Percentiles rank a stretch among this genome's conserved stretches.
Evolutionary conservation across 139 green algal genomes (phyloP).

Genomic region (Chlamydomonas sphaeroides): DNA sequence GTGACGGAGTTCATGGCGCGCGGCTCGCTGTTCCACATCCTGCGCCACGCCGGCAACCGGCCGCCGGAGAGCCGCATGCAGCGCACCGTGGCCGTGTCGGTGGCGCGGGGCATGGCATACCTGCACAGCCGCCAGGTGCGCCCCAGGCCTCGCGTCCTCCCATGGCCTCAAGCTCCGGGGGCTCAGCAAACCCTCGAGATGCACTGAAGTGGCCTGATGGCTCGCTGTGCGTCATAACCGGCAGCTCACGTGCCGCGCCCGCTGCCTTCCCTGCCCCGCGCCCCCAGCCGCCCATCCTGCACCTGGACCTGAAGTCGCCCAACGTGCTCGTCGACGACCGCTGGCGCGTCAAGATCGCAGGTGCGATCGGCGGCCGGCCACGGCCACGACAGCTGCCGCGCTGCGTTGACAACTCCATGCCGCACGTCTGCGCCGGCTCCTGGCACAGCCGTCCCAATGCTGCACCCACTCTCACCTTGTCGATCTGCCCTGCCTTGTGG

Average conservation of each 20-base stretch:
- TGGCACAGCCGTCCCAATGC: too few relatives aligned
- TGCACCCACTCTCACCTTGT: background rate
- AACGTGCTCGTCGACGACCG: conserved; percentile 84
- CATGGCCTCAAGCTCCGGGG: too few relatives aligned
- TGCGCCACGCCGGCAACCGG: conserved; percentile 42
- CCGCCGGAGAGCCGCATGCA: conserved; percentile 51
- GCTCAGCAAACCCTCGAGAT: too few relatives aligned
- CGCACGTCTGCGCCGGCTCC: too few relatives aligned
- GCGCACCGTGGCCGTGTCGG: conserved; percentile 61
- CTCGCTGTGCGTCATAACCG: too few relatives aligned
- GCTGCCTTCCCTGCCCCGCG: too few relatives aligned
- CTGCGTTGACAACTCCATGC: too few relatives aligned
- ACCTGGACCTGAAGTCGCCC: conserved; percentile 84
- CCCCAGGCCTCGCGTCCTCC: too few relatives aligned
- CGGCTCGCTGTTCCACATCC: conserved; percentile 62
- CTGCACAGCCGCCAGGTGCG: conserved; percentile 83
- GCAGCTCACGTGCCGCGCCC: too few relatives aligned
- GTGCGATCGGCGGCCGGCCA: background rate
- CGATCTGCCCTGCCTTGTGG: too few relatives aligned
- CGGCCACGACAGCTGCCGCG: background rate
- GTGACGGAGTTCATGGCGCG: conserved; percentile 61
- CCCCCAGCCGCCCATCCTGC: conserved; percentile 84
- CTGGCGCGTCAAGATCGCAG: conserved; percentile 78
- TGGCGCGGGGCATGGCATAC: conserved; percentile 81
- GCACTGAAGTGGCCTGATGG: too few relatives aligned